Conservation (phyloP, 495 filamentous ascomycete genomes). For the Trichoderma parareesei region DNA sequence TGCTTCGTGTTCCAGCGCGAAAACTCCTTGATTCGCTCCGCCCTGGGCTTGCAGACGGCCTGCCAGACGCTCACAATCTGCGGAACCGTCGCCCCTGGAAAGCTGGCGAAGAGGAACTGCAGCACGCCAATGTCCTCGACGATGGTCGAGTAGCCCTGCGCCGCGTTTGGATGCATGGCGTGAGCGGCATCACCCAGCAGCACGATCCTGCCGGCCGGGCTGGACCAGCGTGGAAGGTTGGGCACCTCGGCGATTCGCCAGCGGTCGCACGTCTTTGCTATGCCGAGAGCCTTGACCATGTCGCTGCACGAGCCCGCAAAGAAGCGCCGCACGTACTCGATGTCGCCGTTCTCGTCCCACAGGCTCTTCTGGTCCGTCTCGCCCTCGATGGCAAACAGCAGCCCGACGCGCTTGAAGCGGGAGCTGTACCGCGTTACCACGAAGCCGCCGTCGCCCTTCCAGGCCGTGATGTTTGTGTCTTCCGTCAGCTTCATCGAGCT, state of each 20-base stretch:
- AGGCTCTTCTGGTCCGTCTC: constrained; percentile 1
- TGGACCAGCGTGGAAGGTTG: not conserved
- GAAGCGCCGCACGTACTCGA: not conserved
- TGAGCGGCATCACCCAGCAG: constrained; percentile 7
- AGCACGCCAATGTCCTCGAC: not conserved
- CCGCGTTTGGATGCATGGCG: constrained; percentile 6
- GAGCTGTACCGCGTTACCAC: not conserved
- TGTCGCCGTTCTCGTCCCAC: constrained; percentile 6
- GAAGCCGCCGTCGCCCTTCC: constrained; percentile 3
- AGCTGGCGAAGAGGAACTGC: not conserved
- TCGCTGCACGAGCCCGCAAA: not conserved
- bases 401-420: not conserved
- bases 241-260: not conserved
- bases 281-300: not conserved
- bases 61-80: not conserved
- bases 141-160: not conserved
- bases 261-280: not conserved
- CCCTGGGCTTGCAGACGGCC: not conserved
- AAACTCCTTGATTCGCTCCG: not conserved
- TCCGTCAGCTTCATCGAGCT: constrained; percentile 1
- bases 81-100: not conserved
- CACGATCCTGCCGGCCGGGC: not conserved
- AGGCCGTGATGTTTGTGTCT: not conserved
- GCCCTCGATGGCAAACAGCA: constrained; percentile 2
- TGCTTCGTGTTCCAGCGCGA: not conserved